Conservation (phyloP, 2,329 filamentous ascomycete species). For the Zymoseptoria ardabiliae region DNA sequence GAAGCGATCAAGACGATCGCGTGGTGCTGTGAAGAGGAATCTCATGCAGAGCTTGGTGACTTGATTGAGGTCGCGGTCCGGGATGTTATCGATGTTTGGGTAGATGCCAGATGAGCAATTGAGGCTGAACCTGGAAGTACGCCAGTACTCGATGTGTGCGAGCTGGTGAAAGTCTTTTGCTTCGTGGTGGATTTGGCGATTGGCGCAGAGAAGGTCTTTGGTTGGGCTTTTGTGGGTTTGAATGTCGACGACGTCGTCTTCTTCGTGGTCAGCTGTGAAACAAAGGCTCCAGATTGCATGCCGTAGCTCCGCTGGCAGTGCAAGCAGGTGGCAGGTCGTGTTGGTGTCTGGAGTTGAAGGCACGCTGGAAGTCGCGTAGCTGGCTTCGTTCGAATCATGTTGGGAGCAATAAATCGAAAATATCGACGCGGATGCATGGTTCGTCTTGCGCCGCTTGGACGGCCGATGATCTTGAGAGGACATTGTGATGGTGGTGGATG, state of each 20-base stretch:
- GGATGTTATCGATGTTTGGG: background rate
- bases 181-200: background rate
- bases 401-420: no score
- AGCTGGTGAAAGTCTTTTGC: background rate
- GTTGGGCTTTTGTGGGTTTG: background rate
- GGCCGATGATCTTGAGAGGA: no score
- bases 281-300: background rate
- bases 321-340: background rate
- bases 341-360: background rate
- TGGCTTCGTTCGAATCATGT: background rate
- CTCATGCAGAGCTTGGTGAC: background rate
- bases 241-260: background rate
- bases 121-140: background rate
- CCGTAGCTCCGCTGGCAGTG: background rate
- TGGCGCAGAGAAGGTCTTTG: background rate
- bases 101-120: background rate
- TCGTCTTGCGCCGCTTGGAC: no score
- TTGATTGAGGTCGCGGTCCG: background rate
- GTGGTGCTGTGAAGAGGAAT: background rate
- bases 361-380: background rate
- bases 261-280: background rate
- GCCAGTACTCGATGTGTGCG: background rate
- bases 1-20: background rate
- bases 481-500: no score
- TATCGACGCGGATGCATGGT: no score